Conservation (phyloP, 2,329 filamentous ascomycete genomes). For the Akanthomyces uredinophilus region DNA sequence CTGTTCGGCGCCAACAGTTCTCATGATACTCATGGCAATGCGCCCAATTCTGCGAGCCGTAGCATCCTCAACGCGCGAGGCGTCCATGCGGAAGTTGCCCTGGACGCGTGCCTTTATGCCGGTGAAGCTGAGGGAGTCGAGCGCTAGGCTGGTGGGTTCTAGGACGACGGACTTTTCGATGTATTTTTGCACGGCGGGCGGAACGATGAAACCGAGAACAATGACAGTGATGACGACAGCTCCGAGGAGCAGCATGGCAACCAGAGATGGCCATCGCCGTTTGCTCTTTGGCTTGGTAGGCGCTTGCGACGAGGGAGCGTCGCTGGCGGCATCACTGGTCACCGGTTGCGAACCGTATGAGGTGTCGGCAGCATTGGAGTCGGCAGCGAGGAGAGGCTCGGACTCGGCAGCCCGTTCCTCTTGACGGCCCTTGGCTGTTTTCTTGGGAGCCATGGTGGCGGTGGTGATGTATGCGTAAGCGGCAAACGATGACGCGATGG, state of each 20-base stretch:
- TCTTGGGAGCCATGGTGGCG: conserved; percentile 8
- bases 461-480: background rate
- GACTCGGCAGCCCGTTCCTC: conserved; percentile 6
- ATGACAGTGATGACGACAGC: conserved; percentile 63
- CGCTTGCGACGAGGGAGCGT: background rate
- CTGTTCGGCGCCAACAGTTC: conserved; percentile 66
- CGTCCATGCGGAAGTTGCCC: conserved; percentile 77
- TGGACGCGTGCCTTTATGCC: conserved; percentile 77
- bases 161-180: conserved; percentile 77
- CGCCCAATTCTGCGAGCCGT: conserved; percentile 70
- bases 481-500: background rate
- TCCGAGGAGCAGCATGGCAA: conserved; percentile 65
- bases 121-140: conserved; percentile 75
- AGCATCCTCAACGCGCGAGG: conserved; percentile 64
- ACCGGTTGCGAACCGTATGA: conserved; percentile 9
- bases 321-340: conserved; percentile 1
- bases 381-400: conserved; percentile 2
- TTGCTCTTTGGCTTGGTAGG: conserved; percentile 14
- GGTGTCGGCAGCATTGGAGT: background rate
- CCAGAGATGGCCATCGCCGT: conserved; percentile 67
- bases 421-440: background rate
- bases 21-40: conserved; percentile 74
- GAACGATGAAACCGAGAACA: conserved; percentile 72
- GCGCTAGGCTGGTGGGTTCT: conserved; percentile 75
- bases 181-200: conserved; percentile 77